Evolutionary conservation across 2,329 filamentous ascomycete genomes (phyloP).

Genomic region (Exophiala viscosa): DNA sequence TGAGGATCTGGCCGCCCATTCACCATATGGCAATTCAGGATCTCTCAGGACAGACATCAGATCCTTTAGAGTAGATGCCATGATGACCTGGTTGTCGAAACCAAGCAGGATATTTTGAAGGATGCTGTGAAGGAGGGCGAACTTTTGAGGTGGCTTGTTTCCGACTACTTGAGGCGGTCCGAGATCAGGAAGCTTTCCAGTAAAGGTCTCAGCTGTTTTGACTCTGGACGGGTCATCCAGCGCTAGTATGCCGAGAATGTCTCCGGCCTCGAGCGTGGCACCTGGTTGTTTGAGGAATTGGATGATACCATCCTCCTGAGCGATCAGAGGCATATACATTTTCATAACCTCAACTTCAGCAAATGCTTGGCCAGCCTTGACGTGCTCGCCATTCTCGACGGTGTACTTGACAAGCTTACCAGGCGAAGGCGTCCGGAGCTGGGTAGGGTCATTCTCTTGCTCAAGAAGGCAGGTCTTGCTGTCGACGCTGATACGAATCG

Average conservation of each 20-base stretch:
- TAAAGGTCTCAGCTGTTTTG: constrained; percentile 92
- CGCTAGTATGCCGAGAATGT: constrained; percentile 95
- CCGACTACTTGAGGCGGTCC: constrained; percentile 84
- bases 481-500: constrained; percentile 91
- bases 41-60: constrained; percentile 86
- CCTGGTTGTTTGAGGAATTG: constrained; percentile 99
- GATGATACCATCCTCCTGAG: constrained; percentile 91
- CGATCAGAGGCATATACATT: constrained; percentile 99
- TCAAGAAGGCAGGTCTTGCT: constrained; percentile 97
- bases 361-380: constrained; percentile 86
- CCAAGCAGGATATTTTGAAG: constrained; percentile 85
- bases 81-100: constrained; percentile 96
- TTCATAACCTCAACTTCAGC: constrained; percentile 99
- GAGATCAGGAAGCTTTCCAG: constrained; percentile 82
- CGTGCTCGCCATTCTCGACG: constrained; percentile 90
- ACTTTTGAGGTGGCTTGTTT: constrained; percentile 86
- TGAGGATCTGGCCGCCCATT: constrained; percentile 94
- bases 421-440: constrained; percentile 88
- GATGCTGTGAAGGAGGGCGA: constrained; percentile 70
- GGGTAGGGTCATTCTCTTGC: constrained; percentile 98
- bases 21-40: constrained; percentile 86
- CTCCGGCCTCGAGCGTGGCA: constrained; percentile 93
- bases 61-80: constrained; percentile 80
- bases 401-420: constrained; percentile 98
- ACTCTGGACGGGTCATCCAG: constrained; percentile 93